Percentiles rank a stretch among this genome's conserved stretches.
These are phyloP conservation scores for Calocybe indica DNA, from an alignment of 768 basidiomycete species.

Conservation along the genomic window DNA sequence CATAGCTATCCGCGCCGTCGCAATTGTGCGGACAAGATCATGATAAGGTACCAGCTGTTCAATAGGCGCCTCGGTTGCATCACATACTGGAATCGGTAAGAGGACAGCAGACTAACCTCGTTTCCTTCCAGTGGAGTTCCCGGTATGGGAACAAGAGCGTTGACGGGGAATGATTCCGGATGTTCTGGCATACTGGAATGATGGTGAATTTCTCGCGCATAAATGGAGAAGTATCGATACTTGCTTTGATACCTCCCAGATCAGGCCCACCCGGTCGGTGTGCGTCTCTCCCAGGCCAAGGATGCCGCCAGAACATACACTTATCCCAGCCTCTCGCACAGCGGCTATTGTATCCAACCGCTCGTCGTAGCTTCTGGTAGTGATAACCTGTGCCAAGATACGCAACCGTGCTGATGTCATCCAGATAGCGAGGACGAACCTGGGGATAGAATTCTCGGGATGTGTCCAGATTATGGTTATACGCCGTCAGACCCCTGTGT, in stretches of 20 bases:
- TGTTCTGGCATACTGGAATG: slow-evolving; percentile 79
- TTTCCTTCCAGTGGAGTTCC: slow-evolving; percentile 93
- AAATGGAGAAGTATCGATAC: slow-evolving; percentile 16
- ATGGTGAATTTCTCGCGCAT: slow-evolving; percentile 5
- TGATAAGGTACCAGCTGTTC: slow-evolving; percentile 73
- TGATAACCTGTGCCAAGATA: slow-evolving; percentile 66
- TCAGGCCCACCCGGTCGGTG: slow-evolving; percentile 85
- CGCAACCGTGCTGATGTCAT: neutral
- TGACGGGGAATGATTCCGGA: slow-evolving; percentile 98
- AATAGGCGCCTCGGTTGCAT: slow-evolving; percentile 4
- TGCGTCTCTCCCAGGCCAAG: slow-evolving; percentile 91
- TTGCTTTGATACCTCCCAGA: slow-evolving; percentile 89
- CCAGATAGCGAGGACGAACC: slow-evolving; percentile 29
- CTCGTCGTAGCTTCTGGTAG: slow-evolving; percentile 91
- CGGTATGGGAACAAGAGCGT: slow-evolving; percentile 92
- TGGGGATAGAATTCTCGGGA: slow-evolving; percentile 95
- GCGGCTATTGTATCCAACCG: slow-evolving; percentile 84
- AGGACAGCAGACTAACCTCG: slow-evolving; percentile 44
- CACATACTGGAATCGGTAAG: too few species aligned
- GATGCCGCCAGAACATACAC: slow-evolving; percentile 96
- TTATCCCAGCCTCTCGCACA: slow-evolving; percentile 93
- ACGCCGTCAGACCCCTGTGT: slow-evolving; percentile 83
- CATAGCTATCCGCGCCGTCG: slow-evolving; percentile 89
- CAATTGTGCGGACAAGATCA: slow-evolving; percentile 86
- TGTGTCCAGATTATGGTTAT: slow-evolving; percentile 98